Conservation (phyloP, 2,329 filamentous ascomycete species). For the Verticillium klebahnii region DNA sequence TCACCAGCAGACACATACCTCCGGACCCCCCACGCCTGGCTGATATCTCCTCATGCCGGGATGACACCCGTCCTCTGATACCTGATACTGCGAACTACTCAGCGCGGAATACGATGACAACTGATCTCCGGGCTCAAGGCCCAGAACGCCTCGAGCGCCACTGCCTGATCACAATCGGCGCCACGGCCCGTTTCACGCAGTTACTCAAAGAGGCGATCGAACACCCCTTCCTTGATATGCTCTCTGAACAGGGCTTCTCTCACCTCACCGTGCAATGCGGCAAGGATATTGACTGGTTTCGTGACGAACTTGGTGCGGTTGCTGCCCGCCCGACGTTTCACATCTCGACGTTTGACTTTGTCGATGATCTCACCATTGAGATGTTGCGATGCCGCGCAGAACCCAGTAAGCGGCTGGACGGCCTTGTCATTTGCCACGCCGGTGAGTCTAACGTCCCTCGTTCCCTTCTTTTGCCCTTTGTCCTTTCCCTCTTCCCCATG, state of each 20-base stretch:
- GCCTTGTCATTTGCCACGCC: slow-evolving; percentile 83
- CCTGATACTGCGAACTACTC: neutral
- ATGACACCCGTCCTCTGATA: neutral
- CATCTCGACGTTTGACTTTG: slow-evolving; percentile 64
- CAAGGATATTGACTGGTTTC: slow-evolving; percentile 56
- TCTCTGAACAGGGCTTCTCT: slow-evolving; percentile 60
- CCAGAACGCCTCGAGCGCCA: slow-evolving; percentile 18
- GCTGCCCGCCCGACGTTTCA: slow-evolving; percentile 24
- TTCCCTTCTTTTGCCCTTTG: neutral
- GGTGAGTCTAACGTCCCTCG: slow-evolving; percentile 50
- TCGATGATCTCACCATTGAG: slow-evolving; percentile 53
- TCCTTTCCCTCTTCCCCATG: no score
- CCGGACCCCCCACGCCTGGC: neutral
- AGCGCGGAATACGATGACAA: neutral
- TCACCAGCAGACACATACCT: no score
- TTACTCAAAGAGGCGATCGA: slow-evolving; percentile 65
- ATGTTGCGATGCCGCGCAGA: slow-evolving; percentile 51
- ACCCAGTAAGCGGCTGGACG: slow-evolving; percentile 47
- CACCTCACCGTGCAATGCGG: slow-evolving; percentile 79
- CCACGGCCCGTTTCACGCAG: slow-evolving; percentile 75
- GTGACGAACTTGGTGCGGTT: neutral
- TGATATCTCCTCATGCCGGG: neutral
- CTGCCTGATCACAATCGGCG: slow-evolving; percentile 88
- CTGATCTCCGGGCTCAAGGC: neutral
- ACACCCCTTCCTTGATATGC: slow-evolving; percentile 55